phyloP scores from a whole-genome alignment of 108 stramenopile genomes.

The Cyclotella baltica region DNA sequence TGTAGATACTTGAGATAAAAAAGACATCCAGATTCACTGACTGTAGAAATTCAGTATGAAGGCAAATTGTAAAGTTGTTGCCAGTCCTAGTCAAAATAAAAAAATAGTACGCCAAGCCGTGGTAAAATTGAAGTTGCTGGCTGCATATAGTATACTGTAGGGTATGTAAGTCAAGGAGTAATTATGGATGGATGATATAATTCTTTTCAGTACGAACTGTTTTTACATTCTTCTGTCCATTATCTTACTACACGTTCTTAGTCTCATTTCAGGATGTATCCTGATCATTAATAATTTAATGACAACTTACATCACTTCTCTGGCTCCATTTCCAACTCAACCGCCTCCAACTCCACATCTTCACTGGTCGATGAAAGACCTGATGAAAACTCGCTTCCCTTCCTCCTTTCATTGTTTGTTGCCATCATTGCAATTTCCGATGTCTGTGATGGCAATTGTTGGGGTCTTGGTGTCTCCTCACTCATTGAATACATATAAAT shows the following conservation, averaged over 20 bases:
- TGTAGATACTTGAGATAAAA: too few species aligned
- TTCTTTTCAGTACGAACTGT: too few species aligned
- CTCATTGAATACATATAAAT: slow-evolving; percentile 39
- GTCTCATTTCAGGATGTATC: neutral
- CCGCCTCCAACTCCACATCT: slow-evolving; percentile 9
- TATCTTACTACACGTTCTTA: neutral
- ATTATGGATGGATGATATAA: too few species aligned
- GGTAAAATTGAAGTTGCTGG: too few species aligned
- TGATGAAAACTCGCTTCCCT: slow-evolving; percentile 19
- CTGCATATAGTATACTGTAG: too few species aligned
- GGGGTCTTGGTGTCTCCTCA: slow-evolving; percentile 15
- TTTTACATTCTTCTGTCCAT: too few species aligned
- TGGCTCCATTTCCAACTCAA: slow-evolving; percentile 10
- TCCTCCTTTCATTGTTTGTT: neutral
- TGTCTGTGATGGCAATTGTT: slow-evolving; percentile 20
- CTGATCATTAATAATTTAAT: neutral
- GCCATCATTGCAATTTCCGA: slow-evolving; percentile 30
- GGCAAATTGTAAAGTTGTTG: too few species aligned
- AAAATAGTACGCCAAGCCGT: too few species aligned
- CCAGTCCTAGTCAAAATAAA: too few species aligned
- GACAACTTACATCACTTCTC: neutral
- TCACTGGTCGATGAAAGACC: slow-evolving; percentile 1
- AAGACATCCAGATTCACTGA: too few species aligned
- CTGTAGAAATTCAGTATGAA: too few species aligned
- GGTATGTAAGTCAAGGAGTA: too few species aligned